Conservation (phyloP, 768 basidiomycete genomes). For the Russula sp. region DNA sequence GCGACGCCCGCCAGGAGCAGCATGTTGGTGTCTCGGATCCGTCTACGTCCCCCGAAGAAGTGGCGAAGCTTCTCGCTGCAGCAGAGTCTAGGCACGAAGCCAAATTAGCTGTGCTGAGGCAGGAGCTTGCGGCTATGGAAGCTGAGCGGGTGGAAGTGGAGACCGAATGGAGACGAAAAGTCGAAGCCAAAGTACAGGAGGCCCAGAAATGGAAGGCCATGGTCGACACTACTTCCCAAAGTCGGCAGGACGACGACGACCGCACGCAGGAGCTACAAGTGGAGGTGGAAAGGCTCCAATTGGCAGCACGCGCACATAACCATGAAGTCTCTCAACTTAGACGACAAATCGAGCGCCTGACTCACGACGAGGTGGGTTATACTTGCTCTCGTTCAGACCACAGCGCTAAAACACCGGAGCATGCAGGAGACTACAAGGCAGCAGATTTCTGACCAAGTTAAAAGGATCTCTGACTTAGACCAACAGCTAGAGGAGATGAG, state of each 20-base stretch:
- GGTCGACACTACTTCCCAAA: constrained; percentile 52
- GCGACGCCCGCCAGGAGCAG: constrained; percentile 56
- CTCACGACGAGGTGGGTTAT: constrained; percentile 59
- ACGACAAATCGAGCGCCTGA: constrained; percentile 41
- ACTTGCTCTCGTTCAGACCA: neutral
- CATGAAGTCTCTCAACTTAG: constrained; percentile 52
- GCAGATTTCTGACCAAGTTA: constrained; percentile 43
- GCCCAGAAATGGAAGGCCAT: constrained; percentile 61
- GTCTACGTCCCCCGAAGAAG: constrained; percentile 52
- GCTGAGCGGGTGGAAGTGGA: constrained; percentile 84
- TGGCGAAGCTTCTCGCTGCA: constrained; percentile 66
- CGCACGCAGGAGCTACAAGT: constrained; percentile 44
- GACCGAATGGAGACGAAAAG: constrained; percentile 81
- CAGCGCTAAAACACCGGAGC: neutral
- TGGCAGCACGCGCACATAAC: constrained; percentile 44
- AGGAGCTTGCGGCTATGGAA: constrained; percentile 58
- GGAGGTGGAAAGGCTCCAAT: constrained; percentile 49
- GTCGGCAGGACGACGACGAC: constrained; percentile 54
- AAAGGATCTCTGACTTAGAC: constrained; percentile 50
- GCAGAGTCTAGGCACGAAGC: constrained; percentile 73
- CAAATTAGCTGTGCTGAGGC: constrained; percentile 64
- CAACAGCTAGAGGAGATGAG: constrained; percentile 70
- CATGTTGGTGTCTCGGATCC: constrained; percentile 40
- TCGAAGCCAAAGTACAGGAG: constrained; percentile 73
- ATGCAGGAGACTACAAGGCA: constrained; percentile 40